Conservation (phyloP, 1,284 basidiomycete species). For the Sporisorium exsertum region DNA sequence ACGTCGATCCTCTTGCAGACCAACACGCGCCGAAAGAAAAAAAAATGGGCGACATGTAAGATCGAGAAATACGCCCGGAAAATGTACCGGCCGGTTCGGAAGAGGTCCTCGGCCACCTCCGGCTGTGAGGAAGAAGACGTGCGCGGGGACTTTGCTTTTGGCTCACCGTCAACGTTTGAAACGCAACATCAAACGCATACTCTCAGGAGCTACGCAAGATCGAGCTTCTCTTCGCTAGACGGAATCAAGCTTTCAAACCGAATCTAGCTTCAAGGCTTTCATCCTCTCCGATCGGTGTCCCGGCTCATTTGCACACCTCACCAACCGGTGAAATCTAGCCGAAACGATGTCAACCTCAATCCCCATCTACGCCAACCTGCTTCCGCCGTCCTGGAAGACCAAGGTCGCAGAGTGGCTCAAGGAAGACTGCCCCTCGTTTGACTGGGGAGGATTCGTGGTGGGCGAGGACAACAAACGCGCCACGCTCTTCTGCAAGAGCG, state of each 20-base stretch:
- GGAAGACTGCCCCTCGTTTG: slow-evolving; percentile 95
- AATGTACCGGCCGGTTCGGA: slow-evolving; percentile 12
- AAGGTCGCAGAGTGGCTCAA: slow-evolving; percentile 85
- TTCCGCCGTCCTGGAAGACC: slow-evolving; percentile 72
- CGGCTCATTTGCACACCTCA: neutral
- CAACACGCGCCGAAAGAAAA: slow-evolving; percentile 3
- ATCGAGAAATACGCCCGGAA: neutral
- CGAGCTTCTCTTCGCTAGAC: neutral
- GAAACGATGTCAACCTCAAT: slow-evolving; percentile 25
- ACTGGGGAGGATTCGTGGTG: slow-evolving; percentile 97
- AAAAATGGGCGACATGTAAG: slow-evolving; percentile 8
- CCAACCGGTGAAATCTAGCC: neutral
- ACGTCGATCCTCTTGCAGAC: slow-evolving; percentile 20
- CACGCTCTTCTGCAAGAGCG: slow-evolving; percentile 85
- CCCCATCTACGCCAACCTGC: slow-evolving; percentile 51
- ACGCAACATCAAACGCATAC: neutral
- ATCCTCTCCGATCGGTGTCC: neutral
- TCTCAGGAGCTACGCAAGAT: neutral
- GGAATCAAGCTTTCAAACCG: neutral
- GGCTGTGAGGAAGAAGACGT: neutral
- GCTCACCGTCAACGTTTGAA: neutral
- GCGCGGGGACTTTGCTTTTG: neutral
- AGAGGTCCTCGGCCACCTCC: slow-evolving; percentile 10
- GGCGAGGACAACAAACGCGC: slow-evolving; percentile 89
- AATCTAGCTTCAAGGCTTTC: neutral